Conservation (phyloP, 202 grass and related monocot species). For the Panicum hallii region DNA sequence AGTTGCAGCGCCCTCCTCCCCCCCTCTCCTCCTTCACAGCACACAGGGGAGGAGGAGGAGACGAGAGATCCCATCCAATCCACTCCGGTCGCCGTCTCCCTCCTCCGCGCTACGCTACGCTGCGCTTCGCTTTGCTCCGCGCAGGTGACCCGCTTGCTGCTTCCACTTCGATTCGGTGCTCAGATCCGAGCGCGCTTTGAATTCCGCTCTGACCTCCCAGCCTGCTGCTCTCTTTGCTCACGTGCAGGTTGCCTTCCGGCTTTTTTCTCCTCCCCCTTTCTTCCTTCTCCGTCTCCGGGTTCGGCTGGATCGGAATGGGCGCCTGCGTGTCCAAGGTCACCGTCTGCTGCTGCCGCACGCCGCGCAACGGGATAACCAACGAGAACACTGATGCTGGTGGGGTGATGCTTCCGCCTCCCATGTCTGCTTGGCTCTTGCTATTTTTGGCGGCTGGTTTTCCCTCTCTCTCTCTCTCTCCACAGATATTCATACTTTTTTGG, state of each 20-base stretch:
- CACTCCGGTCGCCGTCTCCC: conserved; percentile 24
- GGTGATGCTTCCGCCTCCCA: conserved; percentile 1
- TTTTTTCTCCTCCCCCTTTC: no score
- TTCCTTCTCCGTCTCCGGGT: neutral
- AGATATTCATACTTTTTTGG: neutral
- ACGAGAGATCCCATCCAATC: conserved; percentile 40
- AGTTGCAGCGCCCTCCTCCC: neutral
- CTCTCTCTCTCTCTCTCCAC: neutral
- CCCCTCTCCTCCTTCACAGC: neutral
- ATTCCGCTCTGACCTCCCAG: neutral
- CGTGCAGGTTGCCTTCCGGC: conserved; percentile 37
- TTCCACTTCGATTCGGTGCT: conserved; percentile 29
- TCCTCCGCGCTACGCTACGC: neutral
- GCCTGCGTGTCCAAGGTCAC: conserved; percentile 56
- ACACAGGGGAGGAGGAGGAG: neutral
- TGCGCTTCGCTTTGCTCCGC: neutral
- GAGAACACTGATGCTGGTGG: conserved; percentile 54
- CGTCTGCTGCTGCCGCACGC: conserved; percentile 68
- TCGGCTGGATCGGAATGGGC: conserved; percentile 62
- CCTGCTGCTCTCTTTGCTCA: neutral
- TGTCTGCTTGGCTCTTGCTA: neutral
- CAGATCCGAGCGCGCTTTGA: conserved; percentile 49
- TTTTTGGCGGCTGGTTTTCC: neutral
- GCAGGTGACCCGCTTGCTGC: neutral
- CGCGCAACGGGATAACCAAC: conserved; percentile 52